These are phyloP conservation scores for Calycina herbarum DNA, from an alignment of 2,329 filamentous ascomycete species.

Conservation along the genomic window DNA sequence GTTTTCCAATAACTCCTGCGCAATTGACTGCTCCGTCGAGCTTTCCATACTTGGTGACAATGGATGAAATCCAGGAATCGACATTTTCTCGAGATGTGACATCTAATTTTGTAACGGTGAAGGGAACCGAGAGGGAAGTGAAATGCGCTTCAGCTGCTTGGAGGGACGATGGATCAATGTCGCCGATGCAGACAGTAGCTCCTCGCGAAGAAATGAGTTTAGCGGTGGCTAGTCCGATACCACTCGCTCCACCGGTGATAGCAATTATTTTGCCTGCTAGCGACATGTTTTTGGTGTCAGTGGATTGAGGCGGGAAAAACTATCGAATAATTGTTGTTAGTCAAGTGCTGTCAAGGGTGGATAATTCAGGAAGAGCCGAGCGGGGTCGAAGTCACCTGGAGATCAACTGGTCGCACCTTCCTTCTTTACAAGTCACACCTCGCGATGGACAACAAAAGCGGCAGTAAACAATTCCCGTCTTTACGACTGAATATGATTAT, in stretches of 20 bases:
- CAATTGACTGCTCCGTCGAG: constrained; percentile 52
- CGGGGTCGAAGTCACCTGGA: too few relatives aligned
- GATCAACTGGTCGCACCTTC: too few relatives aligned
- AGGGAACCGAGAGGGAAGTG: constrained; percentile 24
- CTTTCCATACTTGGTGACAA: constrained; percentile 39
- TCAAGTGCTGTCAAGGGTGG: too few relatives aligned
- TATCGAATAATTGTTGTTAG: too few relatives aligned
- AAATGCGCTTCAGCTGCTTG: constrained; percentile 38
- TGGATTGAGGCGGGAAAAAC: too few relatives aligned
- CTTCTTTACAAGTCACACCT: too few relatives aligned
- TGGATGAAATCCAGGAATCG: constrained; percentile 40
- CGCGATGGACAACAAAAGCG: too few relatives aligned
- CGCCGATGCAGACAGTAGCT: constrained; percentile 32
- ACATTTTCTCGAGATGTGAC: constrained; percentile 37
- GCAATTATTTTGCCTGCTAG: constrained; percentile 58
- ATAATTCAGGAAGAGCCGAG: too few relatives aligned
- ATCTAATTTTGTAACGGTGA: constrained; percentile 37
- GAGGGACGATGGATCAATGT: constrained; percentile 26
- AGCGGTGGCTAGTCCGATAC: constrained; percentile 74
- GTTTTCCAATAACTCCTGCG: constrained; percentile 44
- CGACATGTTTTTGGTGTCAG: constrained; percentile 24
- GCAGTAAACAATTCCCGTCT: too few relatives aligned
- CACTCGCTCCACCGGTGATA: constrained; percentile 76
- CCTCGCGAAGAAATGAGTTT: constrained; percentile 41
- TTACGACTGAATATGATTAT: too few relatives aligned